Percentiles rank a stretch among this genome's conserved stretches.
These are phyloP conservation scores for Yamadazyma scolyti DNA, from an alignment of 805 yeast species.

Conservation along the genomic window DNA sequence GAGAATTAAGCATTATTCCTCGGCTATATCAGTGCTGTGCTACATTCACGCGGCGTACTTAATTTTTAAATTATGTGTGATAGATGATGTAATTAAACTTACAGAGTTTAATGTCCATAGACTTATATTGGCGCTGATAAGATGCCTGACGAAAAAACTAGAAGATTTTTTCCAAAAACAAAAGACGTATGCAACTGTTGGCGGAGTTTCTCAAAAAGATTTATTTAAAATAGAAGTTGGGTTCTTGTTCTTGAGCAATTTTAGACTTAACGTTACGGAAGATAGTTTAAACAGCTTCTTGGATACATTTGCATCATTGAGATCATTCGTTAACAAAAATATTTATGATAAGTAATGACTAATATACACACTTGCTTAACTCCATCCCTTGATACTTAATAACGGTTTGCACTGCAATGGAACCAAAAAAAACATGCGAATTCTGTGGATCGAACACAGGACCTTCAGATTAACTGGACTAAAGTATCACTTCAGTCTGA, in stretches of 20 bases:
- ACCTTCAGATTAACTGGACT: conserved; percentile 63
- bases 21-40: conserved; percentile 35
- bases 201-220: conserved; percentile 36
- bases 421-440: conserved; percentile 40
- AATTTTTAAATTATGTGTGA: conserved; percentile 31
- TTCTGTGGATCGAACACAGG: conserved; percentile 87
- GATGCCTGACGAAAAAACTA: conserved; percentile 39
- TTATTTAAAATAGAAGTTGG: conserved; percentile 37
- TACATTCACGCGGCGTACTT: conserved; percentile 38
- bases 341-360: conserved; percentile 2
- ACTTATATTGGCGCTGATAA: conserved; percentile 34
- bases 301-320: conserved; percentile 26
- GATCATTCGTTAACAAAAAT: conserved; percentile 16
- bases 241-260: conserved; percentile 37
- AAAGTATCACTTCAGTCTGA: conserved; percentile 31
- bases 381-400: not conserved
- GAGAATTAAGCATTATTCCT: conserved; percentile 36
- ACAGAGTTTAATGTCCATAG: conserved; percentile 35
- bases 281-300: conserved; percentile 29
- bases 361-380: not conserved
- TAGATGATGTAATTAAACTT: conserved; percentile 28
- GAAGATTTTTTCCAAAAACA: conserved; percentile 43
- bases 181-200: conserved; percentile 37
- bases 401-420: not conserved
- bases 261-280: conserved; percentile 34